Base-by-base conservation (phyloP, 1,139 yeast genomes). In the Hyphopichia fennica region DNA sequence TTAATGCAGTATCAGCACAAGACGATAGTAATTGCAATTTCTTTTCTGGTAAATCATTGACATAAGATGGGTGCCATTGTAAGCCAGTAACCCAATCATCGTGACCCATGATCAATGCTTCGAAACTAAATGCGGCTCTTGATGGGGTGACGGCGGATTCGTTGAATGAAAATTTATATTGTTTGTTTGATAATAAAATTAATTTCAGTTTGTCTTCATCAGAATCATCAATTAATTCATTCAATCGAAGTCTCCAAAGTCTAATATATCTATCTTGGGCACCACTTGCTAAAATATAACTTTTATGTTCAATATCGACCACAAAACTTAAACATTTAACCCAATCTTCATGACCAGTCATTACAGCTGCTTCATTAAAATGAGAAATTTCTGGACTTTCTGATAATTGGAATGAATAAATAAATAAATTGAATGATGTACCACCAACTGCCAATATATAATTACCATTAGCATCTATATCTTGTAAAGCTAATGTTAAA, bases 331-430 rank as follows among this genome's bases (percentile, higher is more conserved):
- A 65, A 13, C 88, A 75, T 60, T 87, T 85, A 44, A 91, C 76
- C 98, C 98, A 91, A 62, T 91, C 96, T 63, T 90, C 97, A 60
- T 91, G 97, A 9, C 98, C 97, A 23, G 82, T 76, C 35, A 91
- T 65, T 8, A 68, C 69, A 0, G 89, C 84, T 25, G 75, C 69
- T 41, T 70, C 65, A 5, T 54, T 46, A 33, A 79, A 62, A 9
- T 53, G 46, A 1, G 48, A 42, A 0, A 60, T 34, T 4, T 38
- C 34, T 1, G 43, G 28, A 1, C 43, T 45, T 3, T 45, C 45
- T 1, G 34, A 16, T 1, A 64, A 46, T 8, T 65, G 56, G 49
- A 82, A 75, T 0, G 87, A 59, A 51, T 80, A 82, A 9, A 85
- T 71, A 50, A 72, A 79, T 5, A 91, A 60, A 23, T 71, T 66